Evolutionary conservation across 2,329 filamentous ascomycete species (phyloP).

Genomic region (Nannizziopsis arthrosporioides): DNA sequence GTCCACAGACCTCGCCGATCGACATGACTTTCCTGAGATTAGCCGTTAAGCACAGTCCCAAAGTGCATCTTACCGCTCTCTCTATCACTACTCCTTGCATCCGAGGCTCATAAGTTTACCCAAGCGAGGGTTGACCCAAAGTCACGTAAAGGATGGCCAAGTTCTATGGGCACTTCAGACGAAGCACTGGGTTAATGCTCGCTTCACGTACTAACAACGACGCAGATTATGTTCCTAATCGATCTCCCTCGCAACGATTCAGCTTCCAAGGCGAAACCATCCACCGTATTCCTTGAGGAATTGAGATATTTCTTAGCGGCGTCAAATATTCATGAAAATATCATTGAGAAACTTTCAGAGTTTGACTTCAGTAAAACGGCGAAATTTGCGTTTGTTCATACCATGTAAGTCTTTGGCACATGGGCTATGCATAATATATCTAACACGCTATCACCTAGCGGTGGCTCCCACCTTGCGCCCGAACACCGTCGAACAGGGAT

Average conservation of each 20-base stretch:
- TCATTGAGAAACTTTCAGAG: constrained; percentile 56
- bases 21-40: too few species aligned
- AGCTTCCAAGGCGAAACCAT: constrained; percentile 18
- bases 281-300: constrained; percentile 54
- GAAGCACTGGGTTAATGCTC: not conserved
- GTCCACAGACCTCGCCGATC: not conserved
- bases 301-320: constrained; percentile 59
- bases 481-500: constrained; percentile 52
- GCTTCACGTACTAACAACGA: constrained; percentile 11
- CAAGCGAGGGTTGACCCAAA: too few species aligned
- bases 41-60: too few species aligned
- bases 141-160: too few species aligned
- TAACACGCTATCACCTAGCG: constrained; percentile 30
- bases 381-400: constrained; percentile 69
- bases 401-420: constrained; percentile 48
- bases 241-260: constrained; percentile 54
- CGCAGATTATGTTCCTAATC: constrained; percentile 71
- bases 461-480: constrained; percentile 44
- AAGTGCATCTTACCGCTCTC: too few species aligned
- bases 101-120: too few species aligned
- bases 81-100: too few species aligned
- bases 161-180: too few species aligned
- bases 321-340: constrained; percentile 51
- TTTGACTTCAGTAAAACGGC: constrained; percentile 73
- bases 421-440: constrained; percentile 7